Base-by-base conservation (phyloP, 2,329 filamentous ascomycete genomes). In the Cercospora zeina region DNA sequence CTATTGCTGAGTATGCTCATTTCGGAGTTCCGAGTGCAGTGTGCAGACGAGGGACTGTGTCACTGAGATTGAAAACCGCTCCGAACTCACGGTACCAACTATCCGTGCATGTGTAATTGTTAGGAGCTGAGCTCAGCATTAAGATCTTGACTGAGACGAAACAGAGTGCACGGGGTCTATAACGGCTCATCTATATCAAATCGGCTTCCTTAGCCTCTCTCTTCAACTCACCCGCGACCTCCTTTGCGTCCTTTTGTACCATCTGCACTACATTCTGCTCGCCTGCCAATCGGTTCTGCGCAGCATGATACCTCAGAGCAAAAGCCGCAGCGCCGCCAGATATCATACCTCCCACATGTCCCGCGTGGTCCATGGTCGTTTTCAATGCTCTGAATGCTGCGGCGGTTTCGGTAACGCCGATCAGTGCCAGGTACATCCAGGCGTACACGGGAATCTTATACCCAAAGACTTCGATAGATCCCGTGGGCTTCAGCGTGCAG, bases 401-500 rank as follows among this genome's bases (percentile, higher is more conserved):
- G 11, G 68, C 54, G 2, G 68, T 63, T 45, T 76, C 72, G 19
- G 53, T 62, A 2, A 60, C 65, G 30, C 65, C 66, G 42, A 72
- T 69, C 4, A 71, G 60, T n/a, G 77, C 78, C 50, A 78, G 75
- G 33, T 82, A 70, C 5, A 73, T 73, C 71, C 74, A 72, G 1
- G 72, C 71, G 9, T 73, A 70, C 14, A 75, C 63, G 10, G 74
- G 74, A 3, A 75, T 50, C 39, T 73, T 70, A 21, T 70, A 71
- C 1, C 72, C 72, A 33, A 70, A 65, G 0, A 74, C 57, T 16
- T 63, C 65, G 6, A 73, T 66, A 33, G 58, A 71, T 37, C 68
- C 70, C 51, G 68, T 68, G 1, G 70, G 70, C 9, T 69, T 56
- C 13, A 83, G 72, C 55, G 79, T 76, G 67, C 81, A 83, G 69